Evolutionary conservation across 495 filamentous ascomycete genomes (phyloP).

Genomic region (Collariella sp.): DNA sequence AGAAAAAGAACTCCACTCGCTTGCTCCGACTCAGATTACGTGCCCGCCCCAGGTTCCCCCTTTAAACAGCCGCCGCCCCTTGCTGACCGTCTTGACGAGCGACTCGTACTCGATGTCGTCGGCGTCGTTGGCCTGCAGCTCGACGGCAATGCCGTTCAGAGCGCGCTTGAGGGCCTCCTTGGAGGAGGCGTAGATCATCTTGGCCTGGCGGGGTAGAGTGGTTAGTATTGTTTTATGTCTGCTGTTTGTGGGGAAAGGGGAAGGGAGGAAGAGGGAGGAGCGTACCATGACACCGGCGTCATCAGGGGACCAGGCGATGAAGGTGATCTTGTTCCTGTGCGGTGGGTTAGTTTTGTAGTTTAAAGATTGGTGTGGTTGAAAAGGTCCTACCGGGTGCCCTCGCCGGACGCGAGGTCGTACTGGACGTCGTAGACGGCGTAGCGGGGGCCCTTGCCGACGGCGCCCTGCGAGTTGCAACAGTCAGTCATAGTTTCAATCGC

Average conservation of each 20-base stretch:
- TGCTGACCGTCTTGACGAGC: slow-evolving; percentile 71
- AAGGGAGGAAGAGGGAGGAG: slow-evolving; percentile 13
- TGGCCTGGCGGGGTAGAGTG: slow-evolving; percentile 44
- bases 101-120: slow-evolving; percentile 81
- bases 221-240: too few relatives aligned
- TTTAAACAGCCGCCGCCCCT: slow-evolving; percentile 47
- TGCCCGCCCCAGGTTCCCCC: too few relatives aligned
- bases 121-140: slow-evolving; percentile 88
- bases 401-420: slow-evolving; percentile 67
- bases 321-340: slow-evolving; percentile 84
- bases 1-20: not conserved
- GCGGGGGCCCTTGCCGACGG: slow-evolving; percentile 66
- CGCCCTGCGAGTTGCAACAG: slow-evolving; percentile 33
- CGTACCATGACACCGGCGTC: slow-evolving; percentile 73
- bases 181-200: slow-evolving; percentile 96
- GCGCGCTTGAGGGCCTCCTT: slow-evolving; percentile 86
- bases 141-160: slow-evolving; percentile 66
- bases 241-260: not conserved
- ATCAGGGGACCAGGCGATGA: slow-evolving; percentile 89
- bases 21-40: not conserved
- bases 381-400: slow-evolving; percentile 63
- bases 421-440: slow-evolving; percentile 91
- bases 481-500: not conserved
- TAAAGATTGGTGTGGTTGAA: not conserved
- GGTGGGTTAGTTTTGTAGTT: slow-evolving; percentile 14